Evolutionary conservation across 176 grass and related monocot species (phyloP).

Genomic region (Musa beccarii): DNA sequence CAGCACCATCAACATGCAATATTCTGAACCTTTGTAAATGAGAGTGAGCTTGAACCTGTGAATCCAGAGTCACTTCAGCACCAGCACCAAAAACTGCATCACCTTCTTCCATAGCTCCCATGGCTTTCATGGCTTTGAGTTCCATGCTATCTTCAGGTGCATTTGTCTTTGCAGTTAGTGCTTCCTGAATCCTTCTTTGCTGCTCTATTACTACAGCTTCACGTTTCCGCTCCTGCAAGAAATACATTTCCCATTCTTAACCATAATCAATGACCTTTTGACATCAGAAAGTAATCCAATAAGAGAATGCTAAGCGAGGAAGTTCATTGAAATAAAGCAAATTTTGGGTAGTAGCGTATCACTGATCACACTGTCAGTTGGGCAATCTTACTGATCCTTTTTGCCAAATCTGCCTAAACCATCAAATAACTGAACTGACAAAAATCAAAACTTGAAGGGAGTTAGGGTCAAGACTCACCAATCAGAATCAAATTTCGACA

Average conservation of each 20-base stretch:
- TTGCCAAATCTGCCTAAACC: background rate
- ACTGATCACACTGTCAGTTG: background rate
- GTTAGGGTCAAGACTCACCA: background rate
- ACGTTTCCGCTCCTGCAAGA: slow-evolving; percentile 62
- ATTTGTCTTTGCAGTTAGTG: slow-evolving; percentile 43
- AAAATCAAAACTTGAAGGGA: too few relatives aligned
- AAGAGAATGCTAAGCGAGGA: background rate
- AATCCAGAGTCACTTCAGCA: slow-evolving; percentile 91
- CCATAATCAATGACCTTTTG: background rate
- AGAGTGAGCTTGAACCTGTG: slow-evolving; percentile 47
- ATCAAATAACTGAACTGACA: too few relatives aligned
- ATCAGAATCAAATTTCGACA: background rate
- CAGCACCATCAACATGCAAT: background rate
- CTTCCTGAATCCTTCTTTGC: slow-evolving; percentile 69
- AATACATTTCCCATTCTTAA: background rate
- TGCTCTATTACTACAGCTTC: slow-evolving; percentile 75
- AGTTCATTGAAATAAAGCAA: background rate
- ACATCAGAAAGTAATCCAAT: background rate
- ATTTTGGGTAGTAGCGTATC: background rate
- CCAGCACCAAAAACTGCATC: slow-evolving; percentile 74
- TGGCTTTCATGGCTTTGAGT: slow-evolving; percentile 81
- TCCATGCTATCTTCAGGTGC: slow-evolving; percentile 66
- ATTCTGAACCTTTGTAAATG: slow-evolving; percentile 6
- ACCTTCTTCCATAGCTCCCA: slow-evolving; percentile 97
- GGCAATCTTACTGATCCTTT: background rate